phyloP scores from a whole-genome alignment of 2,329 filamentous ascomycete genomes.

The Epichloe gansuensis region DNA sequence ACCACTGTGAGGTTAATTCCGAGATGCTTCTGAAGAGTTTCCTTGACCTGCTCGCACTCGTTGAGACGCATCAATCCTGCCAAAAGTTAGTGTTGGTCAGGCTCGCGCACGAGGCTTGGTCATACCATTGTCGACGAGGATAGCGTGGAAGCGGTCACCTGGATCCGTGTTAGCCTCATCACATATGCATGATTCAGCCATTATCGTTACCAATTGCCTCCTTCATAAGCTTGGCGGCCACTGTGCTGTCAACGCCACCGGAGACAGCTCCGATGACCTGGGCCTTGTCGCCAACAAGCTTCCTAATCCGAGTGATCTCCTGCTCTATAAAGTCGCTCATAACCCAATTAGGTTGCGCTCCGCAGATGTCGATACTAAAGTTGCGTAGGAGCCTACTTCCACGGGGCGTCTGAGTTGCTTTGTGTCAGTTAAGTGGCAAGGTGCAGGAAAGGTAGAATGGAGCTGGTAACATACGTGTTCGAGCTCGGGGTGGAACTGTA shows the following conservation, averaged over 20 bases:
- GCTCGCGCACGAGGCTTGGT: constrained; percentile 18
- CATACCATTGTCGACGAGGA: constrained; percentile 65
- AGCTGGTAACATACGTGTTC: constrained; percentile 12
- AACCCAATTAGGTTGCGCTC: constrained; percentile 64
- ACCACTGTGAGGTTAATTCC: constrained; percentile 86
- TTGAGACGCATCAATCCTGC: constrained; percentile 61
- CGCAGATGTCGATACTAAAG: constrained; percentile 76
- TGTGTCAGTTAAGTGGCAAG: background rate
- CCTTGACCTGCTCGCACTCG: constrained; percentile 71
- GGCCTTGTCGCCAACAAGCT: constrained; percentile 67
- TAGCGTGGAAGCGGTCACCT: constrained; percentile 37
- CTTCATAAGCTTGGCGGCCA: constrained; percentile 75
- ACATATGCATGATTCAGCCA: background rate
- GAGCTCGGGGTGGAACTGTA: constrained; percentile 88
- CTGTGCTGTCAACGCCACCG: constrained; percentile 86
- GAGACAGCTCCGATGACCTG: constrained; percentile 57
- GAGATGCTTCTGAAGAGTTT: constrained; percentile 65
- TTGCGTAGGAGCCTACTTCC: constrained; percentile 66
- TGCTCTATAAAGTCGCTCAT: constrained; percentile 76
- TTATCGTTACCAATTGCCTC: constrained; percentile 53
- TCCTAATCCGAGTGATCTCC: constrained; percentile 69
- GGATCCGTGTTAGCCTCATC: background rate
- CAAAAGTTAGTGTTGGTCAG: constrained; percentile 5
- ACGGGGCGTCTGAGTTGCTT: constrained; percentile 25
- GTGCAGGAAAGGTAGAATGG: background rate